phyloP scores from a whole-genome alignment of 495 filamentous ascomycete genomes.

The Podospora bellae-mahoneyi region DNA sequence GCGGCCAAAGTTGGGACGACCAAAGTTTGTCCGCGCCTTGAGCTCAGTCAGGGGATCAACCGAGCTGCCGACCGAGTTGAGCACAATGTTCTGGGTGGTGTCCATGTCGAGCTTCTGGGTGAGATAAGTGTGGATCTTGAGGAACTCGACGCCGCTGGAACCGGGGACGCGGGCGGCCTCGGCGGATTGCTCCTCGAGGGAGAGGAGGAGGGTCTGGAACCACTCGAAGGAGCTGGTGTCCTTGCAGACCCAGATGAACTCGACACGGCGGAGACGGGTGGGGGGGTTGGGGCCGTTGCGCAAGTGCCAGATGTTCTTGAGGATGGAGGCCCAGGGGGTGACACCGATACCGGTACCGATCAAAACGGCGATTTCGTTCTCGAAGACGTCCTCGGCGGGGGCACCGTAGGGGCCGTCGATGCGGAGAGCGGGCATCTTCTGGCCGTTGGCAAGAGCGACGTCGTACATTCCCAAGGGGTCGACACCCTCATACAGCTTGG shows the following conservation, averaged over 20 bases:
- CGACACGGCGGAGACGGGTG: conserved; percentile 82
- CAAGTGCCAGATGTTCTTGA: conserved; percentile 98
- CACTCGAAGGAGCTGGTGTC: conserved; percentile 96
- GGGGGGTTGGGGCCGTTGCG: conserved; percentile 82
- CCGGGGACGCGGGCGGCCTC: conserved; percentile 61
- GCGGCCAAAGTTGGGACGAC: conserved; percentile 81
- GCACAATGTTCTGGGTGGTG: conserved; percentile 90
- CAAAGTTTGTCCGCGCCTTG: conserved; percentile 87
- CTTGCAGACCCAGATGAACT: conserved; percentile 99
- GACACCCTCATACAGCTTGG: conserved; percentile 79
- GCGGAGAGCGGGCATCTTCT: conserved; percentile 80
- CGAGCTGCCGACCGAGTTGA: conserved; percentile 85
- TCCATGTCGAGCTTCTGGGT: conserved; percentile 90
- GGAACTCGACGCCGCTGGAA: conserved; percentile 71
- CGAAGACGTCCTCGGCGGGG: conserved; percentile 94
- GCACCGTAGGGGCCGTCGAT: conserved; percentile 97
- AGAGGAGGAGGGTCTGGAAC: conserved; percentile 92
- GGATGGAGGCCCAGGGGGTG: conserved; percentile 93
- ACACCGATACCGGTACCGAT: conserved; percentile 98
- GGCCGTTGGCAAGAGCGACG: conserved; percentile 88
- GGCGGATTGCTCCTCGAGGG: conserved; percentile 82
- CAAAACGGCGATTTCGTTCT: conserved; percentile 96
- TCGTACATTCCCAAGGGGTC: conserved; percentile 98
- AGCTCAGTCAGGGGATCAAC: conserved; percentile 92
- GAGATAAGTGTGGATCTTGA: conserved; percentile 97